Conservation (phyloP, 2,329 filamentous ascomycete species). For the Dactylonectria macrodidyma region DNA sequence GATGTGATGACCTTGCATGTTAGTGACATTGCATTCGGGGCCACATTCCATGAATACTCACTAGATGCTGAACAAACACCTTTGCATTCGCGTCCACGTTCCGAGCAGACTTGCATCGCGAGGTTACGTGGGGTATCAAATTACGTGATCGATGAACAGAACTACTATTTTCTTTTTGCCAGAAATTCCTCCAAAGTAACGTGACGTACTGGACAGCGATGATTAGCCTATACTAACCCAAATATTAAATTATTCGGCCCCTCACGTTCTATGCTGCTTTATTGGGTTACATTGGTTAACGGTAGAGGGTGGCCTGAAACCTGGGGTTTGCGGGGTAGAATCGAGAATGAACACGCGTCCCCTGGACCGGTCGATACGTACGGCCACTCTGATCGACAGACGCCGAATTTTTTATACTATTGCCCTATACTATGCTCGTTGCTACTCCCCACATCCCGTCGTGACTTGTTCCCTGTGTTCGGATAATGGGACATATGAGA, state of each 20-base stretch:
- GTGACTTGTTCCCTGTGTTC: neutral
- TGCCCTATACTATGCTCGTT: neutral
- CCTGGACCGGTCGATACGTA: neutral
- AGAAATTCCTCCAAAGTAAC: slow-evolving; percentile 8
- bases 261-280: too few species aligned
- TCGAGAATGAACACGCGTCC: slow-evolving; percentile 17
- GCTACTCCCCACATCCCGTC: slow-evolving; percentile 9
- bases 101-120: too few species aligned
- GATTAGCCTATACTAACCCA: neutral
- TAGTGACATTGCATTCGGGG: too few species aligned
- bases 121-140: too few species aligned
- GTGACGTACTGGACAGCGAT: neutral
- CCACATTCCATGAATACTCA: too few species aligned
- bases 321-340: slow-evolving; percentile 17
- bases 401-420: neutral
- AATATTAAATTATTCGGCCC: neutral
- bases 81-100: too few species aligned
- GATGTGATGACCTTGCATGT: too few species aligned
- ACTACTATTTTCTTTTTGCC: too few species aligned
- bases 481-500: neutral
- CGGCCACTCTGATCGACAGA: neutral
- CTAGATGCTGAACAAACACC: too few species aligned
- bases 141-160: too few species aligned
- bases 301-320: neutral
- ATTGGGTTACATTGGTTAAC: slow-evolving; percentile 14